Evolutionary conservation across 1,284 basidiomycete species (phyloP), one percentile per base, ranked within the genome.

Genomic region (Malassezia dermatis): DNA sequence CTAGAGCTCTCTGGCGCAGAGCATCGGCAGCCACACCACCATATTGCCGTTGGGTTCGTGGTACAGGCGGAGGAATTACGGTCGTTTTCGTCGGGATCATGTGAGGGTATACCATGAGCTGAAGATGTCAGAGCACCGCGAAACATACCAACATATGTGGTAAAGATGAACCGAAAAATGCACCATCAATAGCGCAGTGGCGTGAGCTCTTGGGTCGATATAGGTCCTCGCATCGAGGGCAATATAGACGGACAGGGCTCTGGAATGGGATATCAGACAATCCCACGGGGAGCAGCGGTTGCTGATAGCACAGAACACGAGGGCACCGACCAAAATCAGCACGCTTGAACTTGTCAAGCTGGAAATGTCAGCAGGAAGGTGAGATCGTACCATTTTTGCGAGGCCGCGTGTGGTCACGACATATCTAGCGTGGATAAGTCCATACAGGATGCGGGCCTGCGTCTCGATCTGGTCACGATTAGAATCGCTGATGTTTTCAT

Each of bases 41-140:
- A 28, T 47, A 52, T 21, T 57, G 49, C 21, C 26, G 43, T 13
- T 31, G 41, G 7, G 37, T 28, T 12, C 34, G 27, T 15, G 39
- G 32, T n/a, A 34, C 5, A 10, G 32, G 30, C 2, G 17, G 31
- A 6, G 56, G 35, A 4, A 60, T 51, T 2, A 61, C 55, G 1
- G 66, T 63, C 15, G 66, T 65, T 37, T 72, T 72, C 42, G 61
- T 62, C 78, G 84, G 53, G 80, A 85, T 11, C 87, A 93, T 67
- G 62, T 78, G 15, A 79, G 81, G 59, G 86, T 91, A 59, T 76
- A 82, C 41, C 77, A 80, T 58, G 81, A 87, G 68, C 84, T 88
- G 66, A 73, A 74, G 32, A 15, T 1, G 17, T 26, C 8, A 30
- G 35, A 28, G 15, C 28, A 17, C 3, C 10, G 40, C n/a, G 7